A percentile compares a stretch with the other conserved stretches of the same genome.
phyloP scores from a whole-genome alignment of 2,329 filamentous ascomycete species.

The Paraphaeosphaeria sporulosa region DNA sequence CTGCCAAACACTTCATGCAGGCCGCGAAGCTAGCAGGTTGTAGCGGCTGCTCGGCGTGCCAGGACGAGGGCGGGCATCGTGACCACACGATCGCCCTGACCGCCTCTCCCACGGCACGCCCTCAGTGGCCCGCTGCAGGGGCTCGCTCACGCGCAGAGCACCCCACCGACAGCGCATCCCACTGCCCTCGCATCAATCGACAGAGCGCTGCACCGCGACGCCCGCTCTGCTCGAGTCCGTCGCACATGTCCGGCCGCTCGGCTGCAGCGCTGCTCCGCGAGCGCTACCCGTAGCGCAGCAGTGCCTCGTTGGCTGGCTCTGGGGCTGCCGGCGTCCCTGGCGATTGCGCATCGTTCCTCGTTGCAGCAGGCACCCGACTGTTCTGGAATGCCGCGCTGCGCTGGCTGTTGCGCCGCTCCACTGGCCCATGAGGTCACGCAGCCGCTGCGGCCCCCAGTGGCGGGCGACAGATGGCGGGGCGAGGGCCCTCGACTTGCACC shows the following conservation, averaged over 20 bases:
- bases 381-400: conserved; percentile 13
- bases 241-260: conserved; percentile 2
- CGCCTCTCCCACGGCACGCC: conserved; percentile 14
- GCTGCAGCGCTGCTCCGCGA: conserved; percentile 2
- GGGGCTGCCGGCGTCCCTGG: background rate
- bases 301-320: background rate
- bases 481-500: background rate
- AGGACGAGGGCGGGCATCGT: conserved; percentile 16
- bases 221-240: conserved; percentile 9
- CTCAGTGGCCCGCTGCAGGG: conserved; percentile 9
- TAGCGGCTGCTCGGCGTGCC: conserved; percentile 12
- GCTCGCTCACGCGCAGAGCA: conserved; percentile 12
- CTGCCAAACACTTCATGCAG: conserved; percentile 16
- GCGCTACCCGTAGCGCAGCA: conserved; percentile 6
- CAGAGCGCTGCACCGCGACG: no score
- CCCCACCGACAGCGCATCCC: conserved; percentile 14
- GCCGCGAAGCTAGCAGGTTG: conserved; percentile 12
- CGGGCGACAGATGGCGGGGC: conserved; percentile 9
- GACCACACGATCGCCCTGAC: conserved; percentile 20
- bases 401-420: background rate
- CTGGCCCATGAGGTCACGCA: conserved; percentile 14
- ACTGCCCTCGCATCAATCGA: no score
- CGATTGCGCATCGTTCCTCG: conserved; percentile 12
- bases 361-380: conserved; percentile 1
- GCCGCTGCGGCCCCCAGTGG: conserved; percentile 8